Evolutionary conservation across 208 protist genomes (phyloP).

Genomic region (Leishmania arabica): DNA sequence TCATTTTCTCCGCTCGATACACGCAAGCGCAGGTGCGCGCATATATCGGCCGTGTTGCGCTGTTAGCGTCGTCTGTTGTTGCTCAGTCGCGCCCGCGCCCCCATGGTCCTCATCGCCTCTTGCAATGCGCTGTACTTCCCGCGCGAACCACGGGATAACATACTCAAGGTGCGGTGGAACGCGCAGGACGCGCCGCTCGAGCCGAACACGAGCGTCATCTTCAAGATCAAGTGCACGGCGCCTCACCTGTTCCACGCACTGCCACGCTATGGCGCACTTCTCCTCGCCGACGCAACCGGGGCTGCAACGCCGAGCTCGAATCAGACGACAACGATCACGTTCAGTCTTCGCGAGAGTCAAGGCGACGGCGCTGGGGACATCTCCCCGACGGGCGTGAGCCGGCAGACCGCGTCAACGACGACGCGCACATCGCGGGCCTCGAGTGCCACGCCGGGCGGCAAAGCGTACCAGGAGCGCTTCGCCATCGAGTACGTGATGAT

Average conservation of each 20-base stretch:
- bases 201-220: slow-evolving; percentile 60
- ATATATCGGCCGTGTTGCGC: neutral
- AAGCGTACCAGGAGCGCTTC: slow-evolving; percentile 60
- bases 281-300: slow-evolving; percentile 48
- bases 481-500: slow-evolving; percentile 65
- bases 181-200: slow-evolving; percentile 13
- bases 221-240: slow-evolving; percentile 82
- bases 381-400: neutral
- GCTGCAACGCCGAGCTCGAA: slow-evolving; percentile 3
- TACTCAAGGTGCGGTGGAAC: slow-evolving; percentile 55
- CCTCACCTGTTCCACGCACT: slow-evolving; percentile 75
- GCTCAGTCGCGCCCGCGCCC: neutral
- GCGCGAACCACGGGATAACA: slow-evolving; percentile 53
- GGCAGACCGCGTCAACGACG: neutral
- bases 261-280: slow-evolving; percentile 76
- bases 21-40: neutral
- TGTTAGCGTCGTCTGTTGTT: neutral
- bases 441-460: slow-evolving; percentile 18
- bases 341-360: slow-evolving; percentile 42
- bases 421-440: slow-evolving; percentile 6
- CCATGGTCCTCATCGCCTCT: slow-evolving; percentile 57
- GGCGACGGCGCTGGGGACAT: slow-evolving; percentile 5
- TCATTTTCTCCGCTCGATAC: neutral
- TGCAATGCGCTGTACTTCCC: slow-evolving; percentile 80
- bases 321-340: slow-evolving; percentile 30